These are phyloP conservation scores for Globisporangium canariense DNA, from an alignment of 352 stramenopile genomes.

Conservation along the genomic window DNA sequence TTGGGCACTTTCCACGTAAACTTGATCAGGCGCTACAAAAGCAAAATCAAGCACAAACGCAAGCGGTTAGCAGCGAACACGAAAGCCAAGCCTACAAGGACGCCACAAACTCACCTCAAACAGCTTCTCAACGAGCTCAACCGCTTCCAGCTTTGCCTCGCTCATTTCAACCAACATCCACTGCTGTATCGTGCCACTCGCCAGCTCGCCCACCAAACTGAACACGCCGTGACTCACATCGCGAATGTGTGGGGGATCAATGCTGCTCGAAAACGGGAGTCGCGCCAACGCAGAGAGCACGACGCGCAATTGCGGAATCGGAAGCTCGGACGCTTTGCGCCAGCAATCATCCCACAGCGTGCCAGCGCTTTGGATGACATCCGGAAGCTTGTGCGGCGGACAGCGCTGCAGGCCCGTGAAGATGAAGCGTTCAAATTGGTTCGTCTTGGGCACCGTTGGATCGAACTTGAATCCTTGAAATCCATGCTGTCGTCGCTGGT, in stretches of 20 bases:
- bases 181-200: slow-evolving; percentile 1
- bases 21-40: slow-evolving; percentile 45
- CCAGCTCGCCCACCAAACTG: slow-evolving; percentile 43
- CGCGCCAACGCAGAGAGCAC: slow-evolving; percentile 47
- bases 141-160: slow-evolving; percentile 11
- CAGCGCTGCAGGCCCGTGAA: slow-evolving; percentile 34
- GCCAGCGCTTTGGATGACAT: slow-evolving; percentile 28
- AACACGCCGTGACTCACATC: slow-evolving; percentile 33
- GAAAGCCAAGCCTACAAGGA: neutral
- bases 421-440: slow-evolving; percentile 38
- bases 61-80: neutral
- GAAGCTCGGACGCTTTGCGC: slow-evolving; percentile 31
- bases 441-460: slow-evolving; percentile 5
- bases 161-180: neutral
- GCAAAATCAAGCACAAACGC: neutral
- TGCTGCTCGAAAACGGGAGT: slow-evolving; percentile 38
- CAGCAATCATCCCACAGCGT: slow-evolving; percentile 51
- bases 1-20: slow-evolving; percentile 64
- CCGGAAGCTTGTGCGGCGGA: slow-evolving; percentile 35
- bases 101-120: slow-evolving; percentile 11
- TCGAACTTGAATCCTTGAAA: neutral
- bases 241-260: slow-evolving; percentile 29
- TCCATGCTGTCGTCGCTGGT: neutral
- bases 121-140: slow-evolving; percentile 17
- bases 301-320: slow-evolving; percentile 30